These are phyloP conservation scores for Paecilomyces fulvus DNA, from an alignment of 2,329 filamentous ascomycete genomes.

Conservation along the genomic window DNA sequence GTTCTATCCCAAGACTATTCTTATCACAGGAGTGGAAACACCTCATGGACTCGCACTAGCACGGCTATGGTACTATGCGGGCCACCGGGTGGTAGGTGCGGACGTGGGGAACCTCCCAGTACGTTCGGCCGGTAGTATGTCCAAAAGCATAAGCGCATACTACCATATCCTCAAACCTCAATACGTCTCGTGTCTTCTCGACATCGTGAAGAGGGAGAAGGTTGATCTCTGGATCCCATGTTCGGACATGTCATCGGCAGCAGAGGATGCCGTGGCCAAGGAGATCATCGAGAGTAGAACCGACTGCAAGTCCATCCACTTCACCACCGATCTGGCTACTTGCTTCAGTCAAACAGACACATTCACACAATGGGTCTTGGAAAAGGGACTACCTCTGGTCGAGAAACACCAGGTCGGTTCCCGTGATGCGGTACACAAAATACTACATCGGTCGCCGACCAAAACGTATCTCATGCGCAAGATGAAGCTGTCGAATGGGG, in stretches of 20 bases:
- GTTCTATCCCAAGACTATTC: constrained; percentile 46
- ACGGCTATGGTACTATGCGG: constrained; percentile 54
- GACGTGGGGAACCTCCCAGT: constrained; percentile 49
- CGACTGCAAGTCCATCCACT: constrained; percentile 55
- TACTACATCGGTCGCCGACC: constrained; percentile 39
- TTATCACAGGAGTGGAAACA: constrained; percentile 67
- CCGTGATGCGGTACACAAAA: constrained; percentile 43
- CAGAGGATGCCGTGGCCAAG: constrained; percentile 59
- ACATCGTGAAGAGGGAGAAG: constrained; percentile 51
- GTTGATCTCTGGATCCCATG: constrained; percentile 68
- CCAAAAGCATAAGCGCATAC: constrained; percentile 48
- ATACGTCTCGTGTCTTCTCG: constrained; percentile 51
- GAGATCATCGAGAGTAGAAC: constrained; percentile 52
- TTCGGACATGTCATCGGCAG: constrained; percentile 56
- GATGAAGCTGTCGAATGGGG: constrained; percentile 39
- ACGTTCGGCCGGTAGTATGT: constrained; percentile 50
- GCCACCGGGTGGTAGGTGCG: constrained; percentile 64
- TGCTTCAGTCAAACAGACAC: constrained; percentile 56
- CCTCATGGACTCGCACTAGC: constrained; percentile 61
- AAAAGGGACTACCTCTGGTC: constrained; percentile 47
- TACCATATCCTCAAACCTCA: constrained; percentile 40
- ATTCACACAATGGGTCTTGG: constrained; percentile 53
- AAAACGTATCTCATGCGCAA: constrained; percentile 57
- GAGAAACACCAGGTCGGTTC: constrained; percentile 48
- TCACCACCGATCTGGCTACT: constrained; percentile 48